Conservation (phyloP, 305 asterid genomes). For the Lippia alba region DNA sequence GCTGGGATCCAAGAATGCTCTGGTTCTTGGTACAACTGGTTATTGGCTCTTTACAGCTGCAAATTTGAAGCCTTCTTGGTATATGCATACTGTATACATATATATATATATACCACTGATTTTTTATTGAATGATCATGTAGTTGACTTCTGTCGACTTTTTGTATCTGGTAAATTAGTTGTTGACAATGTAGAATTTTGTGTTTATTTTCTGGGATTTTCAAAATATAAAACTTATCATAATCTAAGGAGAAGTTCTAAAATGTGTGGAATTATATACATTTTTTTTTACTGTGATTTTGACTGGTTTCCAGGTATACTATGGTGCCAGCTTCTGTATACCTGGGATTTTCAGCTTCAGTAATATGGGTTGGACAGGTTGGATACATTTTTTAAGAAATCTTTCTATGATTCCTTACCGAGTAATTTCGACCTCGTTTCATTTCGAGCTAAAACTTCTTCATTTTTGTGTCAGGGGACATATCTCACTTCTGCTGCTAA, state of each 20-base stretch:
- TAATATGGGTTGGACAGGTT: slow-evolving; percentile 95
- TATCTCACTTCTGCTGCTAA: slow-evolving; percentile 88
- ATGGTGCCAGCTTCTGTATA: slow-evolving; percentile 87
- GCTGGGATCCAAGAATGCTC: slow-evolving; percentile 81
- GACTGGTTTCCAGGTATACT: slow-evolving; percentile 65
- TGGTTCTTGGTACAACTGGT: slow-evolving; percentile 86
- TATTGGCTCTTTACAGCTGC: slow-evolving; percentile 91
- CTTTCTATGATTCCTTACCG: slow-evolving; percentile 7
- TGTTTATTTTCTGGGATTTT: not conserved
- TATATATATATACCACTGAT: slow-evolving; percentile 18
- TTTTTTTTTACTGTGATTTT: slow-evolving; percentile 21
- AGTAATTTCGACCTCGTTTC: not conserved
- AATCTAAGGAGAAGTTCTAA: slow-evolving; percentile 18
- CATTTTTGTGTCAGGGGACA: slow-evolving; percentile 68
- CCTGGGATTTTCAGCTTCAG: slow-evolving; percentile 86
- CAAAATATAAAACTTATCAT: too few relatives aligned
- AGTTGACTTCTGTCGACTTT: slow-evolving; percentile 29
- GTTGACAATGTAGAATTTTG: not conserved
- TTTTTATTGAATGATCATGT: slow-evolving; percentile 13
- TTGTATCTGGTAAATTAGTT: slow-evolving; percentile 11
- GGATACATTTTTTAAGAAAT: slow-evolving; percentile 1
- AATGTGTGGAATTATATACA: not conserved
- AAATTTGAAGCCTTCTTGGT: slow-evolving; percentile 90
- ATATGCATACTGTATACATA: slow-evolving; percentile 44
- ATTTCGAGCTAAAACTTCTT: slow-evolving; percentile 23